These are phyloP conservation scores for Cladosporium sp. DNA, from an alignment of 2,329 filamentous ascomycete genomes.

Conservation along the genomic window DNA sequence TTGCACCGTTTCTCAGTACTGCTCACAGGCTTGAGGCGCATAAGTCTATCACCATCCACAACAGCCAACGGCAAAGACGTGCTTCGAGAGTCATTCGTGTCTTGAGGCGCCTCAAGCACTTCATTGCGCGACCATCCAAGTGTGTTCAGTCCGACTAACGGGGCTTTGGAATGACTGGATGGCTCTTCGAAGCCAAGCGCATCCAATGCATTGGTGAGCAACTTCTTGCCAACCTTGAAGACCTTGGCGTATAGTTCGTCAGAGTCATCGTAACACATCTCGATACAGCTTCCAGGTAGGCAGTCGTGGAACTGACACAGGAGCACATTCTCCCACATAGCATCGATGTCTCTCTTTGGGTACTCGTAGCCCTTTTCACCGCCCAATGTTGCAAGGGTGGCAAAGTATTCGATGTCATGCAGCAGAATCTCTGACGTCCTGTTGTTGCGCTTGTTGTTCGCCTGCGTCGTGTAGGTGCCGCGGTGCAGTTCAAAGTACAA, in stretches of 20 bases:
- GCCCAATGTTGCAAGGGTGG: conserved; percentile 76
- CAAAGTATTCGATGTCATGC: conserved; percentile 81
- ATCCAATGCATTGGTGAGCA: conserved; percentile 66
- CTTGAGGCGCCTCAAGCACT: background rate
- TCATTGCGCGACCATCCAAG: conserved; percentile 69
- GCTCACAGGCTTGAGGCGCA: background rate
- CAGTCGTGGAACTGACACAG: conserved; percentile 98
- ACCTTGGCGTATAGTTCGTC: conserved; percentile 81
- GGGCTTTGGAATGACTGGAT: conserved; percentile 30
- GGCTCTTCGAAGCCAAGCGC: conserved; percentile 59
- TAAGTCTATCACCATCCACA: background rate
- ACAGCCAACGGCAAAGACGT: background rate
- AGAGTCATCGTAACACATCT: conserved; percentile 97
- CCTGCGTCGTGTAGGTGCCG: conserved; percentile 94
- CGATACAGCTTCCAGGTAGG: conserved; percentile 87
- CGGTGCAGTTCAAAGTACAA: conserved; percentile 97
- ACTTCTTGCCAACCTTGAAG: conserved; percentile 68
- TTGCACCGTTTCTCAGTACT: background rate
- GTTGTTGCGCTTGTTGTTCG: conserved; percentile 96
- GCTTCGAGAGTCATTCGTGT: background rate
- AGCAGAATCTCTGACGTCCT: conserved; percentile 79
- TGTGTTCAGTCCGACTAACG: conserved; percentile 68
- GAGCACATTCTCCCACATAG: conserved; percentile 90
- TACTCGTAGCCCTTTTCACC: conserved; percentile 68
- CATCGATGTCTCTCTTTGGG: conserved; percentile 87